phyloP scores from a whole-genome alignment of 495 filamentous ascomycete species.

The Penicillium argentinense region DNA sequence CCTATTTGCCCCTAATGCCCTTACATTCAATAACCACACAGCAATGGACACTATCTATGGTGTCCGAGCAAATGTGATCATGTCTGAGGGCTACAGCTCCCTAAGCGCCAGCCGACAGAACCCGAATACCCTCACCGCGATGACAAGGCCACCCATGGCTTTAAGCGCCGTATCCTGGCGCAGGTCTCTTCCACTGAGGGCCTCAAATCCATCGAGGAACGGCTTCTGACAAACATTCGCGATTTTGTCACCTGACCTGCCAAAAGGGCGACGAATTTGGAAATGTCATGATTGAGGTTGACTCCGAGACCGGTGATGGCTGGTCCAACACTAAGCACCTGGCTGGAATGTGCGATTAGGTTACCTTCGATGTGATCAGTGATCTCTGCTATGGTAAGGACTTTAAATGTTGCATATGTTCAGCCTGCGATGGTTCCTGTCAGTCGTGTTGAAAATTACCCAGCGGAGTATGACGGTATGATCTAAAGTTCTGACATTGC shows the following conservation, averaged over 20 bases:
- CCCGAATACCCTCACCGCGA: conserved; percentile 36
- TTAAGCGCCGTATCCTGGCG: conserved; percentile 35
- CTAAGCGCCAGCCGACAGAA: conserved; percentile 12
- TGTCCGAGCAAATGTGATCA: conserved; percentile 15
- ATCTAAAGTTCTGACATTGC: background rate
- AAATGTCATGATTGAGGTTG: background rate
- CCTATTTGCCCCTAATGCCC: conserved; percentile 10
- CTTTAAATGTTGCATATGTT: conserved; percentile 18
- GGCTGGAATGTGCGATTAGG: conserved; percentile 8
- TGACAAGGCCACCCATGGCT: conserved; percentile 36
- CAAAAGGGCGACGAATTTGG: background rate
- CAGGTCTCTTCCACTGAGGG: conserved; percentile 40
- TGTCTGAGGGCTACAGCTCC: conserved; percentile 9
- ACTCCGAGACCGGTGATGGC: background rate
- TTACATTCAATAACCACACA: conserved; percentile 14
- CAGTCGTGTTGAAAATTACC: conserved; percentile 15
- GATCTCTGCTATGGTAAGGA: conserved; percentile 25
- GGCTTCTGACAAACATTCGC: conserved; percentile 6
- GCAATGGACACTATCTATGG: conserved; percentile 14
- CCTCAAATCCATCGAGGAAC: conserved; percentile 30
- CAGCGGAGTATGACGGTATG: conserved; percentile 15
- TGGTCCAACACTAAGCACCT: conserved; percentile 14
- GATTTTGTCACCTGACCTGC: conserved; percentile 2
- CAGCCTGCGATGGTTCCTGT: conserved; percentile 21
- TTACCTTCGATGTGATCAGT: conserved; percentile 29